Evolutionary conservation across 495 filamentous ascomycete species (phyloP).

Genomic region (Paragyromitra xinjiangensis): DNA sequence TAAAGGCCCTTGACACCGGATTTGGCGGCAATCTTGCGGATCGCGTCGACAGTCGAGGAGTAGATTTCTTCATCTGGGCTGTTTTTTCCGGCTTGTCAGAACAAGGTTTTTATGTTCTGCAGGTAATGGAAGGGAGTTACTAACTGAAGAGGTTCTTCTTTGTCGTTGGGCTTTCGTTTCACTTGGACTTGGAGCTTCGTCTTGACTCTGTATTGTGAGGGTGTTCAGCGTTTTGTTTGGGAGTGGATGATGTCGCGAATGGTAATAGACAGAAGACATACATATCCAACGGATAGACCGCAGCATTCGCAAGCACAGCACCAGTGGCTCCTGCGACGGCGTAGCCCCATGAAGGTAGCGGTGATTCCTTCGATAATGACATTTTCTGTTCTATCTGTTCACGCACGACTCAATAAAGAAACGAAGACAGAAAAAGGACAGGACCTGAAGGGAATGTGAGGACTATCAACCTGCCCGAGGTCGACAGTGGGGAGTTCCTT

Average conservation of each 20-base stretch:
- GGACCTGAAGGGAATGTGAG: conserved; percentile 12
- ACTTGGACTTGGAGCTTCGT: conserved; percentile 97
- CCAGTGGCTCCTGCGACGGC: conserved; percentile 93
- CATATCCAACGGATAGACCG: conserved; percentile 98
- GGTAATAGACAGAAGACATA: conserved; percentile 61
- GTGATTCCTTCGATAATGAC: conserved; percentile 76
- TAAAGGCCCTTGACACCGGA: conserved; percentile 88
- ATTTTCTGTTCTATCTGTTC: conserved; percentile 21
- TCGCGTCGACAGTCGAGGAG: conserved; percentile 83
- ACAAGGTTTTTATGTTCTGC: conserved; percentile 2
- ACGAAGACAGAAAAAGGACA: conserved; percentile 19
- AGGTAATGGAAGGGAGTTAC: conserved; percentile 12
- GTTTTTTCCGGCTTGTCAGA: conserved; percentile 19
- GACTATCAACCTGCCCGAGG: conserved; percentile 11
- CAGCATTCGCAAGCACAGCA: conserved; percentile 91
- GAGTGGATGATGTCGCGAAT: neutral
- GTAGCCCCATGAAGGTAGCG: conserved; percentile 90
- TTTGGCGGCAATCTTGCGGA: conserved; percentile 81
- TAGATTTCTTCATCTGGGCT: conserved; percentile 64
- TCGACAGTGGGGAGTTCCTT: conserved; percentile 25
- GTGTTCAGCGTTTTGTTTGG: conserved; percentile 15
- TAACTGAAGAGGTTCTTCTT: conserved; percentile 42
- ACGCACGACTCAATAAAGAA: conserved; percentile 13
- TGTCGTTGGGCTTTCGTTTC: conserved; percentile 65
- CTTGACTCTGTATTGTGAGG: conserved; percentile 74